Base-by-base conservation (phyloP, 441 rosid species). In the Erysimum pusillum region DNA sequence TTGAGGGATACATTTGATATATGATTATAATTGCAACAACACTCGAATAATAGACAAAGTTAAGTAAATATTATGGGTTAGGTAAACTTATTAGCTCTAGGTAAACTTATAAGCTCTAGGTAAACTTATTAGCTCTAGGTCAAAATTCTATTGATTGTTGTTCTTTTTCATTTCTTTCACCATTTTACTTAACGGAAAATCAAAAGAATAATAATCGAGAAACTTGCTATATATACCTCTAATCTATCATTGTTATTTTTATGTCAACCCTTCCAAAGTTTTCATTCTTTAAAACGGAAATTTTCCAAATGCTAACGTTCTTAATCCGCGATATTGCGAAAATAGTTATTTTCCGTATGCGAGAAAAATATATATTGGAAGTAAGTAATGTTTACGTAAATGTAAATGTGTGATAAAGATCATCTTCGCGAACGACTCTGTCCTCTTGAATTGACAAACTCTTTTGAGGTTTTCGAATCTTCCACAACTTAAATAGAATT, bases 131-230 rank as follows among this genome's bases (percentile, higher is more conserved):
- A 44, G 5, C 17, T 44, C 49, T 6, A 42, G 42, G 75, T 76
- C 59, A 76, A 44, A 44, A 44, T 53, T 25, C 51, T 56, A 69
- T 22, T 61, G 52, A 69, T 53, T 22, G 35, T 60, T 38, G 49
- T 62, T 62, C 15, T 62, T 62, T 52, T 69, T 53, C 6, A 15
- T 53, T 44, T 32, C 10, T 12, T 12, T 36, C 32, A 57, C 44
- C 28, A 15, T 67, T 67, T 67, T 49, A 17, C 54, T 48, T 52
- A 1, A 32, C n/a, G 20, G 2, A 41, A 74, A 51, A 41, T 68
- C 69, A 68, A 69, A 67, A 52, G 7, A 11, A 42, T 18, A 61
- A 66, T 74, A 34, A 56, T 73, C 20, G 64, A 42, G 13, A 44
- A 73, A 14, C 61, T n/a, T n/a, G 11, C 62, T 62, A 13, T 35